Base-by-base conservation (phyloP, 2,329 filamentous ascomycete species). In the Coniella lustricola region DNA sequence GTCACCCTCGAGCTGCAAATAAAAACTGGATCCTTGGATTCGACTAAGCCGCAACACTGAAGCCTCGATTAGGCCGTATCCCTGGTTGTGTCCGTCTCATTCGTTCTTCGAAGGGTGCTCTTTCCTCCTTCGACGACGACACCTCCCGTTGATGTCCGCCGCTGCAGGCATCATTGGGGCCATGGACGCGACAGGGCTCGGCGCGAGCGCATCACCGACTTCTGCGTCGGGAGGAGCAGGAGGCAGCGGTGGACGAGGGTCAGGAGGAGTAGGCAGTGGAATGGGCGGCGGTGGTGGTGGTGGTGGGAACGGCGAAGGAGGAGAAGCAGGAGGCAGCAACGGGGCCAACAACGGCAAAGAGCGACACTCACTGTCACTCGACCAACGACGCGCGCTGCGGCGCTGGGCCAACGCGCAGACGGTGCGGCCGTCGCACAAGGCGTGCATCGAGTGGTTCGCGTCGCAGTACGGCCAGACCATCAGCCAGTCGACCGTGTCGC, bases 401-500 rank as follows among this genome's bases (percentile, higher is more conserved):
- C 70, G 75, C 54, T 82, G 78, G 78, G 78, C 77, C 20, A 76
- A 77, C 56, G 67, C 67, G 35, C 78, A 81, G 58, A 64, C 72
- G 13, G 70, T 74, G 21, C 73, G 78, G 2, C 78, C 78, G 7
- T 77, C 74, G 21, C 78, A 82, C 63, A 79, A 79, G 63, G 71
- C 75, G 31, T 81, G 78, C 67, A 81, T 81, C 58, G 77, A 81
- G 58, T 82, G 78, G 78, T 82, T 81, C 65, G 73, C 68, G 55
- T 60, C 61, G 48, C 71, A 80, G 60, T 82, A 78, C 59, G 73
- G 75, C 61, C 76, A 79, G 61, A 72, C 73, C 56, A 81, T 82
- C 58, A 80, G 76, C 59, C 78, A 82, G 63, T 81, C 76, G 14
- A 82, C 78, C 57, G 79, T 82, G 37, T 81, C 76, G 40, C 78